Evolutionary conservation across 208 protist genomes (phyloP), one percentile per base, ranked within the genome.

Genomic region (Crithidia mellificae): DNA sequence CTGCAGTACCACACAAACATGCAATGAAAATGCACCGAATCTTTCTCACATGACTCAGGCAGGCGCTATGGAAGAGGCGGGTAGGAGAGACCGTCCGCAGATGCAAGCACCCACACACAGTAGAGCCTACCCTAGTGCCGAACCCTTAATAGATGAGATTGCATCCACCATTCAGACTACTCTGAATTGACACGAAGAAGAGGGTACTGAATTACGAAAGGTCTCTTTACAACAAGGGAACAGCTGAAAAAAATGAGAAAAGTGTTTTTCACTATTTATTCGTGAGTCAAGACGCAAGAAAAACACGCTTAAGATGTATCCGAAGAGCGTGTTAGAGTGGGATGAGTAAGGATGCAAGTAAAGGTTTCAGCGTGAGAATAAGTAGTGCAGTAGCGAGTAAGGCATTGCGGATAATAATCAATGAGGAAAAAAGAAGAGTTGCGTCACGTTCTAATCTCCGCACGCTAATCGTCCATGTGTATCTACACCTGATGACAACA

Each of bases 121-220:
- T 52, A 51, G 57, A 63, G 29, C 57, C 44, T 30, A 53, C 44
- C 52, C 44, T 38, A 38, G 44, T 30, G 19, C 44, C 8, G 29
- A 63, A 63, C 57, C 57, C 43, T 52, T 52, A 52, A 63, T 49
- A 52, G 57, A 63, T 62, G 55, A 62, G 55, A 47, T 58, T 2
- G 5, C 15, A 15, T 32, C n/a, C n/a, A n/a, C n/a, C n/a, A n/a
- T 54, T 30, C 36, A n/a, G 6, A 4, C 1, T 3, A 34, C 24
- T 8, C 49, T 7, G 11, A 5, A 8, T 34, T 4, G 25, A 34
- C 49, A 54, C 11, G 12, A 6, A 41, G 36, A 41, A 41, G 36
- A 15, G 36, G 36, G 9, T 15, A 41, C 36, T 41, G 36, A 15
- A n/a, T 41, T 12, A 12, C 12, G 12, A 41, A 41, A 12, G 12